Base-by-base conservation (phyloP, 495 filamentous ascomycete species). In the Annulohypoxylon maeteangense region DNA sequence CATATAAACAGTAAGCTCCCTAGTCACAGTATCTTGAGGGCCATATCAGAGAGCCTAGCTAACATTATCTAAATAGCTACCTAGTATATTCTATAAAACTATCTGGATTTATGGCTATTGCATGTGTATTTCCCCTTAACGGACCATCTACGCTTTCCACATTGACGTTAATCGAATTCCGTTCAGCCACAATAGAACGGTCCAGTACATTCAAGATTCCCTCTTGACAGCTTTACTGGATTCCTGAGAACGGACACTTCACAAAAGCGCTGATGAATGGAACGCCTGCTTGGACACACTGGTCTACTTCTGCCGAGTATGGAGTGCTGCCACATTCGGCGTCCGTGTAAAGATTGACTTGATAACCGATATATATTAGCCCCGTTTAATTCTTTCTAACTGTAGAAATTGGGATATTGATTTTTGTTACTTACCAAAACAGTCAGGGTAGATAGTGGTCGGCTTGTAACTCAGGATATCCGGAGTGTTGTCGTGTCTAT, bases 231-330 rank as follows among this genome's bases (percentile, higher is more conserved):
- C 1, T 40, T 40, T 40, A 40, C 12, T 10, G n/a, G 12, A 34
- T 54, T 27, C 34, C 51, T 4, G 68, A 71, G 50, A 71, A 71
- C 1, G 68, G 68, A 18, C 68, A 71, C 20, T 61, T 56, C 10
- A 71, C 68, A 38, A 71, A 71, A 4, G 68, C 68, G 29, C 68
- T 71, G 40, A 71, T 38, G n/a, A 71, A 71, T 11, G 68, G 68
- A 20, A 71, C 18, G 47, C 68, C 68, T 47, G 68, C 68, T 66
- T 71, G 68, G 18, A 66, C 62, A 27, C 68, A 71, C 23, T 66
- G 36, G 18, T 71, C 42, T 8, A 71, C 47, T 18, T 62, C 68
- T 7, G 50, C 68, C 31, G 32, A 16, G 23, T 71, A 71, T 2
- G 62, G 22, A 2, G 61, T 62, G 38, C 62, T 71, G 4, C 66